Conservation (phyloP, 2,329 filamentous ascomycete genomes). For the Sarocladiaceae sp. region DNA sequence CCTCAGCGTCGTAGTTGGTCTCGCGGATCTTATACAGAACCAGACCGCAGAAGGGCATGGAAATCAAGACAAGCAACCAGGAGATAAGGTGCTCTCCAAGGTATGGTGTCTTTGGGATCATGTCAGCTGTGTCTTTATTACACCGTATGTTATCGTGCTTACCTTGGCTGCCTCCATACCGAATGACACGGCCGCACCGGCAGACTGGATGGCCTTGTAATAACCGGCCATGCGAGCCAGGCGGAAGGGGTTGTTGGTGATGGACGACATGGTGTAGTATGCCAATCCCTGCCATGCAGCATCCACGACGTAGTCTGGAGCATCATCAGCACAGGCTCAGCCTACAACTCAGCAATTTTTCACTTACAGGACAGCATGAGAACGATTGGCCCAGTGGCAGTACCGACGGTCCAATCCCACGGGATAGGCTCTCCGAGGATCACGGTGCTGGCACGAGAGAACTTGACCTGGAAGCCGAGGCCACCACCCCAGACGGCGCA, state of each 20-base stretch:
- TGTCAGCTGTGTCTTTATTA: neutral
- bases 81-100: conserved; percentile 19
- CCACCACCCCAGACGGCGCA: conserved; percentile 67
- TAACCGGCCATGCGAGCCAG: conserved; percentile 73
- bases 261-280: conserved; percentile 70
- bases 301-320: conserved; percentile 21
- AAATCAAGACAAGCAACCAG: conserved; percentile 19
- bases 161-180: conserved; percentile 29
- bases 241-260: conserved; percentile 69
- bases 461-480: conserved; percentile 61
- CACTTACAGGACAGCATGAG: conserved; percentile 19
- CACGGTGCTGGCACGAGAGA: conserved; percentile 22
- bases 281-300: conserved; percentile 46
- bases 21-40: conserved; percentile 18
- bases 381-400: conserved; percentile 20
- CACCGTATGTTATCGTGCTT: neutral
- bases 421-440: conserved; percentile 17
- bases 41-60: conserved; percentile 17
- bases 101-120: conserved; percentile 17
- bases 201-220: conserved; percentile 79
- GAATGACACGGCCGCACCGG: conserved; percentile 55
- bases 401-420: conserved; percentile 21
- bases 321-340: no score
- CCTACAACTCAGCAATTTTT: conserved; percentile 6
- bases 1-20: conserved; percentile 20